Conservation (phyloP, 495 filamentous ascomycete genomes). For the Penicillium steckii region DNA sequence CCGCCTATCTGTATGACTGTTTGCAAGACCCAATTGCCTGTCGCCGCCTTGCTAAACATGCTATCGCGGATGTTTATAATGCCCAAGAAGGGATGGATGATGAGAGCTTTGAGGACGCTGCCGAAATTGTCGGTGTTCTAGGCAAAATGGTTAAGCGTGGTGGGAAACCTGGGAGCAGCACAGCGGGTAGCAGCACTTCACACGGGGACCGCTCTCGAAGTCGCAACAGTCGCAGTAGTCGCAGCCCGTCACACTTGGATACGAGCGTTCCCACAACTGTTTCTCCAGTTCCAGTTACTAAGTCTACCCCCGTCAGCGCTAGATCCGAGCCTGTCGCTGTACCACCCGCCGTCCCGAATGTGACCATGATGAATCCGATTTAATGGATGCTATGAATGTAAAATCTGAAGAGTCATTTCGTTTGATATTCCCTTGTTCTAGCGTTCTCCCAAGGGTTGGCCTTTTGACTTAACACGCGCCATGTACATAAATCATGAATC, state of each 20-base stretch:
- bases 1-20: conserved; percentile 95
- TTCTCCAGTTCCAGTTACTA: conserved; percentile 24
- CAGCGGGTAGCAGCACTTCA: conserved; percentile 23
- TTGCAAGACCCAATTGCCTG: conserved; percentile 75
- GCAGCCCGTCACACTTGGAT: conserved; percentile 26
- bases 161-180: conserved; percentile 34
- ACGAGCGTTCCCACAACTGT: conserved; percentile 25
- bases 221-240: conserved; percentile 35
- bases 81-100: conserved; percentile 90
- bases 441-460: background rate
- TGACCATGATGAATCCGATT: conserved; percentile 44
- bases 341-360: conserved; percentile 34
- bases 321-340: background rate
- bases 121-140: conserved; percentile 69
- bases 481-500: background rate
- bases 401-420: conserved; percentile 4
- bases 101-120: conserved; percentile 78
- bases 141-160: conserved; percentile 78
- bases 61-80: conserved; percentile 88
- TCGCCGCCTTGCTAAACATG: conserved; percentile 71
- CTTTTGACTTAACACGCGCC: background rate
- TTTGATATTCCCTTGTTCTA: background rate
- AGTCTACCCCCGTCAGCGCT: conserved; percentile 15
- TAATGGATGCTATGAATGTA: conserved; percentile 24
- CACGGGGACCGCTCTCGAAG: conserved; percentile 32